Percentiles rank a stretch among this genome's conserved stretches.
Conservation (phyloP, 2,329 filamentous ascomycete genomes). For the Camillea tinctor region DNA sequence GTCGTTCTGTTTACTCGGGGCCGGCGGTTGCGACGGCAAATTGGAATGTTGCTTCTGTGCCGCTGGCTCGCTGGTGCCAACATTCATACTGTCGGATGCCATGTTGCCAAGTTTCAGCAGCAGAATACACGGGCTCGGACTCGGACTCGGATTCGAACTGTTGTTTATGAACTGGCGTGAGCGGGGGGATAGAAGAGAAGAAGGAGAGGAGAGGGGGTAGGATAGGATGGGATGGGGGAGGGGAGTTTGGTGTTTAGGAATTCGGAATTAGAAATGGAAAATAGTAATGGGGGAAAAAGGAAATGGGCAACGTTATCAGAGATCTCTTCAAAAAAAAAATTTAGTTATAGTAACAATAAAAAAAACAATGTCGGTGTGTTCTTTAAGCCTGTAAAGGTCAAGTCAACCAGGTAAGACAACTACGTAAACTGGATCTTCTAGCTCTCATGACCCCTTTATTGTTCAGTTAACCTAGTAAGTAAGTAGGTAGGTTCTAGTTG, state of each 20-base stretch:
- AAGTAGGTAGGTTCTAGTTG: no score
- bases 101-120: slow-evolving; percentile 2
- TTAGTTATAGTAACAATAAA: no score
- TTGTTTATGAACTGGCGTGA: not conserved
- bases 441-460: not conserved
- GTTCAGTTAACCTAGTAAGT: not conserved
- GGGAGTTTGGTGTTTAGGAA: not conserved
- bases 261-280: not conserved
- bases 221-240: no score
- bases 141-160: not conserved
- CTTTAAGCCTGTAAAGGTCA: not conserved
- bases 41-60: slow-evolving; percentile 12
- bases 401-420: not conserved
- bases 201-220: not conserved
- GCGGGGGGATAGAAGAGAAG: no score
- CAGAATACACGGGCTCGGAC: no score
- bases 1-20: slow-evolving; percentile 10
- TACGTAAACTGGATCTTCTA: not conserved
- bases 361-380: not conserved
- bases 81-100: slow-evolving; percentile 13
- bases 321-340: not conserved
- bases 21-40: slow-evolving; percentile 18
- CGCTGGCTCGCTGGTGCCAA: slow-evolving; percentile 9
- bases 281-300: no score
- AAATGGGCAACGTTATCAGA: not conserved